These are phyloP conservation scores for Tetrapisispora pingtungensis DNA, from an alignment of 805 yeast genomes.

Conservation along the genomic window DNA sequence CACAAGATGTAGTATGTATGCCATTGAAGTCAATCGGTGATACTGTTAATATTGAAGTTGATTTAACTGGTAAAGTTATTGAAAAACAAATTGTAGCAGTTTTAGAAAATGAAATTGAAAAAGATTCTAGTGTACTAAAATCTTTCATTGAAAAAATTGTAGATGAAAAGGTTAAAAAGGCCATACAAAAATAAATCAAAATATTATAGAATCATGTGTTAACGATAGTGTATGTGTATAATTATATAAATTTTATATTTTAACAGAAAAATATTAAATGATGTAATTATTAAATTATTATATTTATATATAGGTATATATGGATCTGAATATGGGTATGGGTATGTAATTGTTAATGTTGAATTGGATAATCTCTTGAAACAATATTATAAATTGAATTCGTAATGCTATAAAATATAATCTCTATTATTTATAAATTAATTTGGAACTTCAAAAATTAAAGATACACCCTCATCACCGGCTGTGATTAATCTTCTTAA, in stretches of 20 bases:
- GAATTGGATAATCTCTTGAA: not conserved
- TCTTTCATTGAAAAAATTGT: slow-evolving; percentile 40
- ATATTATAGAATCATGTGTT: not conserved
- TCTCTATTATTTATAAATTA: slow-evolving; percentile 4
- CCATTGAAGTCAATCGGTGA: slow-evolving; percentile 56
- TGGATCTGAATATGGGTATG: too few species aligned
- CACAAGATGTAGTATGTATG: slow-evolving; percentile 72
- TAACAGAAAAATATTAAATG: too few species aligned
- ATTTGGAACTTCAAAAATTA: slow-evolving; percentile 45
- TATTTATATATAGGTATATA: too few species aligned
- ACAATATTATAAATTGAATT: not conserved
- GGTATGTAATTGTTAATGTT: too few species aligned
- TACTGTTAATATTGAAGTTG: slow-evolving; percentile 84
- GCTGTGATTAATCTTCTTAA: slow-evolving; percentile 66
- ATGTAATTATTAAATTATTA: too few species aligned
- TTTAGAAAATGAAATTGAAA: slow-evolving; percentile 43
- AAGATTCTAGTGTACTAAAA: slow-evolving; percentile 40
- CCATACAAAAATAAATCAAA: slow-evolving; percentile 3
- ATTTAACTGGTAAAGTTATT: slow-evolving; percentile 81
- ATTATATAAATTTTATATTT: too few species aligned
- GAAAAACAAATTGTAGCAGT: slow-evolving; percentile 69
- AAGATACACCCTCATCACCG: slow-evolving; percentile 92
- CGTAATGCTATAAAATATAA: not conserved
- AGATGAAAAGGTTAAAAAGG: slow-evolving; percentile 32
- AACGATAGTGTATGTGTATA: too few species aligned